A percentile compares a stretch with the other conserved stretches of the same genome.
Conservation (phyloP, 371 early-diverging fungal genomes). For the Phascolomyces articulosus region DNA sequence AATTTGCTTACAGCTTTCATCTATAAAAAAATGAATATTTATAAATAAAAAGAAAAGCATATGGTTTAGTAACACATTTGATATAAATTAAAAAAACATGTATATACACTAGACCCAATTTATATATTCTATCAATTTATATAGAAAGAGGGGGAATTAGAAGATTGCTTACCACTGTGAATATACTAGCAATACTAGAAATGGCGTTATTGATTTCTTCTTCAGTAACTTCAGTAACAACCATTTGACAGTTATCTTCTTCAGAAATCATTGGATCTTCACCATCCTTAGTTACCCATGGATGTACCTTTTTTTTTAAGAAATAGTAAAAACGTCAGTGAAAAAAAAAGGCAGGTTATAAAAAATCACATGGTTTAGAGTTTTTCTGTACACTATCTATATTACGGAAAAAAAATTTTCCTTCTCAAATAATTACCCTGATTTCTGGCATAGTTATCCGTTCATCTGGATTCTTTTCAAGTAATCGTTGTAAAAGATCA, state of each 20-base stretch:
- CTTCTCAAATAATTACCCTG: conserved; percentile 39
- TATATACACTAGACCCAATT: not conserved
- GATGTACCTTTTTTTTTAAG: conserved; percentile 69
- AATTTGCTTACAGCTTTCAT: conserved; percentile 57
- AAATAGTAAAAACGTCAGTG: too few relatives aligned
- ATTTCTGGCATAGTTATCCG: conserved; percentile 83
- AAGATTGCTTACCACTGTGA: conserved; percentile 45
- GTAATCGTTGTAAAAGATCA: conserved; percentile 70
- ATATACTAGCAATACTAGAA: conserved; percentile 61
- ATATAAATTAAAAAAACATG: too few relatives aligned
- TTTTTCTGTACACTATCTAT: too few relatives aligned
- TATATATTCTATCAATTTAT: too few relatives aligned
- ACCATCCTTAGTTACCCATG: conserved; percentile 87
- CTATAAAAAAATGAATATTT: conserved; percentile 18
- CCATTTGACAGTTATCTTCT: conserved; percentile 75
- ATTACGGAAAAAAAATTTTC: not conserved
- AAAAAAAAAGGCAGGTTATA: not conserved
- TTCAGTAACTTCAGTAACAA: conserved; percentile 80
- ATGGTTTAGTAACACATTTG: not conserved
- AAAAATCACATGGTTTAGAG: too few relatives aligned
- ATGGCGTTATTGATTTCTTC: conserved; percentile 84
- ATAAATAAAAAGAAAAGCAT: not conserved
- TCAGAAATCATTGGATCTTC: conserved; percentile 63
- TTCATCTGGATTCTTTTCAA: conserved; percentile 80
- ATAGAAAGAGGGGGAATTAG: too few relatives aligned